Percentiles rank a stretch among this genome's conserved stretches.
These are phyloP conservation scores for Metschnikowia lochheadii DNA, from an alignment of 805 yeast species.

Conservation along the genomic window DNA sequence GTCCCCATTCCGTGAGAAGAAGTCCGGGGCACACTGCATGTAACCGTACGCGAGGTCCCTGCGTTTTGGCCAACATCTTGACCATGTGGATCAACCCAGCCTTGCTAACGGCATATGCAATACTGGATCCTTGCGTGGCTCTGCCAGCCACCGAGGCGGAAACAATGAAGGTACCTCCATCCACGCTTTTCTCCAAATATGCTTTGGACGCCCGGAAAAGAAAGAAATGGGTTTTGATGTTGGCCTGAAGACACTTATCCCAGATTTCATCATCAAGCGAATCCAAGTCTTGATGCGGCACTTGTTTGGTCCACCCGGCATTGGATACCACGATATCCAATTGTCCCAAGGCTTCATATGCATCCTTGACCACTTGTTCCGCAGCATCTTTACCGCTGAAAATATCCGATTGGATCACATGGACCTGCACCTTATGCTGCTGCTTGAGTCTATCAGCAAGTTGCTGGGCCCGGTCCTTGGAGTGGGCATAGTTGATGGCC, in stretches of 20 bases:
- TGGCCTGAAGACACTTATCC: constrained; percentile 27
- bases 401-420: constrained; percentile 24
- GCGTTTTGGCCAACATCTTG: constrained; percentile 20
- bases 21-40: constrained; percentile 21
- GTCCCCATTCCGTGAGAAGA: constrained; percentile 24
- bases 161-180: constrained; percentile 23
- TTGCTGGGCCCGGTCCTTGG: constrained; percentile 26
- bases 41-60: constrained; percentile 17
- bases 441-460: constrained; percentile 15
- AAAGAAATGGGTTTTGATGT: constrained; percentile 28
- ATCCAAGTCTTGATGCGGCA: constrained; percentile 28
- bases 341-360: constrained; percentile 22
- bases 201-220: constrained; percentile 26
- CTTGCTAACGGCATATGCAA: constrained; percentile 32
- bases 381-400: constrained; percentile 16
- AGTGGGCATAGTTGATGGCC: constrained; percentile 29
- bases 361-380: constrained; percentile 22
- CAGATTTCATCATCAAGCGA: constrained; percentile 28
- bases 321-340: constrained; percentile 37
- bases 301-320: constrained; percentile 36
- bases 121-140: constrained; percentile 25
- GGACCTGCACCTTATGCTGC: constrained; percentile 16
- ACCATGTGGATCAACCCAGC: constrained; percentile 22
- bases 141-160: constrained; percentile 29
- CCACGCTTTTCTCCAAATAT: constrained; percentile 21